A percentile compares a stretch with the other conserved stretches of the same genome.
These are phyloP conservation scores for Colletotrichum liriopes DNA, from an alignment of 2,329 filamentous ascomycete species.

Conservation along the genomic window DNA sequence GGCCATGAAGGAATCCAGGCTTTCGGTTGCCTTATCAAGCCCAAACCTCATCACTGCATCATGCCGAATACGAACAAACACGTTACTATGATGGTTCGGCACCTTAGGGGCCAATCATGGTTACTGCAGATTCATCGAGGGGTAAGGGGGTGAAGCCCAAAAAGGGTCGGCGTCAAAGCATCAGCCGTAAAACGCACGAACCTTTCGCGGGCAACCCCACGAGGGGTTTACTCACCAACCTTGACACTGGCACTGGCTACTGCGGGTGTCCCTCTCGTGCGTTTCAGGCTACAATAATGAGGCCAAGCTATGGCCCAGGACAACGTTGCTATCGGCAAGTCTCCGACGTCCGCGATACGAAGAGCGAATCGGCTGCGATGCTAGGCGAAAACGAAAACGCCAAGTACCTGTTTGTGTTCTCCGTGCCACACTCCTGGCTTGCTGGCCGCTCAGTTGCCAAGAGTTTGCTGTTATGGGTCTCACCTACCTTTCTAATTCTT, in stretches of 20 bases:
- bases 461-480: no score
- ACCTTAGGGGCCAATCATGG: no score
- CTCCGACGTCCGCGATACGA: constrained; percentile 5
- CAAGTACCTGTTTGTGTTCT: not conserved
- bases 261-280: not conserved
- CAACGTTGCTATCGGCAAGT: not conserved
- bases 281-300: not conserved
- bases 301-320: not conserved
- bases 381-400: constrained; percentile 8
- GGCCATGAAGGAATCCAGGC: not conserved
- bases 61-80: constrained; percentile 21
- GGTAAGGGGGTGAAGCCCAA: not conserved
- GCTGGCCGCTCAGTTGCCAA: not conserved
- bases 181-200: constrained; percentile 1
- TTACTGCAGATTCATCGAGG: not conserved
- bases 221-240: not conserved
- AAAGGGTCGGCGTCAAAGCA: not conserved
- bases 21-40: no score
- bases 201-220: not conserved
- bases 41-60: not conserved
- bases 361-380: not conserved
- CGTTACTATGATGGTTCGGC: no score
- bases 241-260: not conserved
- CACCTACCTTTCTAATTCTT: not conserved
- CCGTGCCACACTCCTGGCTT: not conserved